Base-by-base conservation (phyloP, 441 rosid species). In the Erodium texanum region DNA sequence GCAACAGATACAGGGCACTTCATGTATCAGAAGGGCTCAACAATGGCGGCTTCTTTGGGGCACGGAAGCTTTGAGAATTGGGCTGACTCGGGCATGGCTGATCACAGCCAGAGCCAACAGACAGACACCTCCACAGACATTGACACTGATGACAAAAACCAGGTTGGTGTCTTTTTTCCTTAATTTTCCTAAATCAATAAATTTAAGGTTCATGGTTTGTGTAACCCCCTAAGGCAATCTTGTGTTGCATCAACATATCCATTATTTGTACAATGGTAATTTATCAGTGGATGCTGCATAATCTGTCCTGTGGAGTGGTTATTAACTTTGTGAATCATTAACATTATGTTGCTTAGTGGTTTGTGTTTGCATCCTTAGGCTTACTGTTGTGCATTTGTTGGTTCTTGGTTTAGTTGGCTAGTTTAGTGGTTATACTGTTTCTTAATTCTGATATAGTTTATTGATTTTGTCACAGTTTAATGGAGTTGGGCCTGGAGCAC, bases 101-200 rank as follows among this genome's bases (percentile, higher is more conserved):
- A 88, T 78, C 84, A 84, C 76, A 50, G 58, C 58, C 58, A 15
- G 7, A 87, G 97, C 87, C 98, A 86, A 73, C 97, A 90, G 73
- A 90, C 98, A 74, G 98, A 90, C 86, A 89, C 97, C 80, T 90
- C 97, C 58, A 90, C 97, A 77, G 98, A 90, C 83, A 78, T 87
- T 70, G 97, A 90, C 77, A 87, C 85, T 70, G 98, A 93, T 78
- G 93, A 93, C 67, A 90, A 77, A 77, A 74, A 82, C 83, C 93
- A 90, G 88, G 98, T 90, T 61, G 38, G 19, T 71, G 75, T 81
- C 82, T 76, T 68, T 61, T 73, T 72, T 41, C 79, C 71, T 12
- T 34, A 3, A 34, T 3, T 2, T 34, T 5, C 7, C 38, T 34
- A 41, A 48, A 48, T 16, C 54, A 14, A 14, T 48, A 12, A 15